These are phyloP conservation scores for Penicillium antarcticum DNA, from an alignment of 495 filamentous ascomycete genomes.

Conservation along the genomic window DNA sequence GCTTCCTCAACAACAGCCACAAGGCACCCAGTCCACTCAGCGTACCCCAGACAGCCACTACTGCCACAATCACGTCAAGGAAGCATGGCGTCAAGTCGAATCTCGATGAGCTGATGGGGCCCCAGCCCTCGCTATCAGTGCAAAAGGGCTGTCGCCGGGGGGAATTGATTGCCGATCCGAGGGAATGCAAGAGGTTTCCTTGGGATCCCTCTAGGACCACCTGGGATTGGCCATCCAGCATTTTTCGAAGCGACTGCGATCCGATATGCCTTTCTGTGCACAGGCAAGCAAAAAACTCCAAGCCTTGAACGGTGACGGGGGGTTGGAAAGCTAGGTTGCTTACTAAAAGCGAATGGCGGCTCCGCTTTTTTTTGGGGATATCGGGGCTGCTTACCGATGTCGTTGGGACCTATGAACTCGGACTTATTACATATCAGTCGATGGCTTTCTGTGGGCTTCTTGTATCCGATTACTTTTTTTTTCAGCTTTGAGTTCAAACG, in stretches of 20 bases:
- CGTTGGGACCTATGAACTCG: not conserved
- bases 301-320: conserved; percentile 2
- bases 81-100: conserved; percentile 98
- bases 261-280: conserved; percentile 13
- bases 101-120: conserved; percentile 75
- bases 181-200: conserved; percentile 29
- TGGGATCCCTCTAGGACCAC: conserved; percentile 35
- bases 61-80: conserved; percentile 77
- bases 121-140: conserved; percentile 89
- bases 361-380: conserved; percentile 2
- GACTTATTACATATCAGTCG: not conserved
- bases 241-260: conserved; percentile 28
- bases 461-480: no score
- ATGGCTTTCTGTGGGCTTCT: no score
- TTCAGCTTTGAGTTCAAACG: no score
- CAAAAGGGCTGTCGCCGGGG: conserved; percentile 66
- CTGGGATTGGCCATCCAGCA: conserved; percentile 46
- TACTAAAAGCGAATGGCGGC: conserved; percentile 17
- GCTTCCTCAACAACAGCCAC: conserved; percentile 69
- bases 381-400: not conserved
- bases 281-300: conserved; percentile 5
- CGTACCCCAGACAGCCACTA: conserved; percentile 74
- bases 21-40: conserved; percentile 71
- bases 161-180: conserved; percentile 27
- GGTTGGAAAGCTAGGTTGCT: conserved; percentile 15